Evolutionary conservation across 1,139 yeast genomes (phyloP), one percentile per base, ranked within the genome.

Genomic region (Geotrichum candidum): DNA sequence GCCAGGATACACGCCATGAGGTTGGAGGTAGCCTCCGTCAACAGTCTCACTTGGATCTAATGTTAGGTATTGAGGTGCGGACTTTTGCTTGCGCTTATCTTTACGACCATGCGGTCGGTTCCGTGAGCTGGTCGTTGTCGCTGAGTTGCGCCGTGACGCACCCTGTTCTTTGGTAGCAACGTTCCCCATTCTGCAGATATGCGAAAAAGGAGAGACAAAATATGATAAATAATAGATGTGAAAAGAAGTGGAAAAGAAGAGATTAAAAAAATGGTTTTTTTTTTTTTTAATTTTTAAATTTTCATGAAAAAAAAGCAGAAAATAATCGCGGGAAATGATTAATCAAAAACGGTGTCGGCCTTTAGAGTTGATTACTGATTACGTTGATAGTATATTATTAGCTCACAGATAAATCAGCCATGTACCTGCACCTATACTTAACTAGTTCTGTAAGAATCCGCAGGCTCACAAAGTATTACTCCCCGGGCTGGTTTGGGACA

Each of bases 1-100:
- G 9, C 83, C 84, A 63, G 87, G 83, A 74, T 92, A 92, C 41
- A 90, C 89, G 1, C 97, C 97, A 74, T 82, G 90, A 0, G 97
- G 97, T 1, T 96, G 97, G 66, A 80, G 70, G 56, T 70, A 72
- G 15, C 82, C 83, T 33, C 80, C 79, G 64, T 81, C 82, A 1
- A 82, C 81, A 56, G 75, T 72, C 48, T 76, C 80, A 58, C 76
- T 77, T 45, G 78, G 73, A 61, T 75, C 77, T n/a, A 69, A 64
- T 10, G 70, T 70, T 61, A 73, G 64, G 45, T 53, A 18, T 50
- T 53, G 59, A 9, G 46, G 54, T 2, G 52, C 38, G 3, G 54
- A 54, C 41, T 56, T 51, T 13, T 56, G 27, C 9, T 22, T 23
- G 35, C 45, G 38, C 41, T 56, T 56, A 4, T 54, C 55, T 25